Conservation (phyloP, 108 stramenopile genomes). For the Conticribra weissflogii region DNA sequence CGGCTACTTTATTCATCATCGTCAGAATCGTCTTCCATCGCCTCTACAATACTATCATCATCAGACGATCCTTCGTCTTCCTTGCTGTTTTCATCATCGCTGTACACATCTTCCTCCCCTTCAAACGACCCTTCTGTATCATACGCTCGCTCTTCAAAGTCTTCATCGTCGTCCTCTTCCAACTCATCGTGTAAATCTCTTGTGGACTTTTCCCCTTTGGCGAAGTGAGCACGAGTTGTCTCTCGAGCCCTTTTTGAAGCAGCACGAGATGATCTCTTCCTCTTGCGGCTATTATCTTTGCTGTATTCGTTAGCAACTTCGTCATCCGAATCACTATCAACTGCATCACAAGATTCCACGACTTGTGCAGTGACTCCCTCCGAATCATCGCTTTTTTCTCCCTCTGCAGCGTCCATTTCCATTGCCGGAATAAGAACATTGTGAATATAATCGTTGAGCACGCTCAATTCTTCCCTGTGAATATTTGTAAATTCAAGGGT, state of each 20-base stretch:
- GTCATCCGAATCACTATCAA: constrained; percentile 12
- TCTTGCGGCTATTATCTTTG: constrained; percentile 8
- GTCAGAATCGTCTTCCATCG: too few species aligned
- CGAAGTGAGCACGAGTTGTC: constrained; percentile 26
- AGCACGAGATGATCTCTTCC: constrained; percentile 26
- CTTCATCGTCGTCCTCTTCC: constrained; percentile 39
- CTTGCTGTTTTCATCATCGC: constrained; percentile 10
- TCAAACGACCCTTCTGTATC: background rate
- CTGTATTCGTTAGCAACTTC: constrained; percentile 31
- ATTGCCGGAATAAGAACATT: constrained; percentile 74
- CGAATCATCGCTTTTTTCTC: constrained; percentile 16
- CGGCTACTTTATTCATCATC: too few species aligned
- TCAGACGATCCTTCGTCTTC: constrained; percentile 6
- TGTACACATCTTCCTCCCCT: constrained; percentile 16
- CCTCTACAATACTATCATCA: too few species aligned
- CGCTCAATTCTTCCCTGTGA: constrained; percentile 66
- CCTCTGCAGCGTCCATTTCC: constrained; percentile 50
- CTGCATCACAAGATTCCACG: constrained; percentile 16
- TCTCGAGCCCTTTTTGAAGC: constrained; percentile 49
- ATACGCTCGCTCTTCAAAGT: constrained; percentile 10
- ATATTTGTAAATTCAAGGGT: constrained; percentile 81
- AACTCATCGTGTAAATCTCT: background rate
- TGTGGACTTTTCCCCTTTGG: constrained; percentile 4
- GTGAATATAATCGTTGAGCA: constrained; percentile 76
- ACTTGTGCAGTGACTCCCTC: constrained; percentile 7